These are phyloP conservation scores for Anthostomella pinea DNA, from an alignment of 2,329 filamentous ascomycete genomes.

Conservation along the genomic window DNA sequence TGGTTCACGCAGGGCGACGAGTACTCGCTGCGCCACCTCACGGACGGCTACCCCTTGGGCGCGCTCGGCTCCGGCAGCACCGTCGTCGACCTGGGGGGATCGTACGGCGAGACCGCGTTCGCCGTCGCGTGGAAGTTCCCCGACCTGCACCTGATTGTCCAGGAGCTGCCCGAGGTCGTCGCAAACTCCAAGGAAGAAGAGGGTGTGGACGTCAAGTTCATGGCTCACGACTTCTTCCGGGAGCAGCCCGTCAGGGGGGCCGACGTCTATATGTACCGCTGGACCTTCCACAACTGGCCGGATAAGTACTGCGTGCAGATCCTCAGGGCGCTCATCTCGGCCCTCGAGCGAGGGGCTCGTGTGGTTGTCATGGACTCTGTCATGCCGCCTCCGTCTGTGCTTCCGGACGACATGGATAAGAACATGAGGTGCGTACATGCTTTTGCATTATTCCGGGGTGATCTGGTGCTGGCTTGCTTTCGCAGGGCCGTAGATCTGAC, in stretches of 20 bases:
- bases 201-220: constrained; percentile 6
- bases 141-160: constrained; percentile 10
- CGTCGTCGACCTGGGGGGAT: constrained; percentile 22
- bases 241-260: constrained; percentile 25
- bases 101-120: constrained; percentile 23
- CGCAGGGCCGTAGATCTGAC: too few species aligned
- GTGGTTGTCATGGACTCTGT: constrained; percentile 18
- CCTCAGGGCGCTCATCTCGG: constrained; percentile 33
- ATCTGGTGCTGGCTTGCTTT: too few species aligned
- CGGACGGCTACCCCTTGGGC: constrained; percentile 6
- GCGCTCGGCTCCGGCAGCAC: constrained; percentile 2
- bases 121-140: constrained; percentile 23
- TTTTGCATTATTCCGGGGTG: too few species aligned
- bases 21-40: constrained; percentile 3
- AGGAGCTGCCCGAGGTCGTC: constrained; percentile 9
- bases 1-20: constrained; percentile 2
- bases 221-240: constrained; percentile 21
- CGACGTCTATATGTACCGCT: constrained; percentile 41
- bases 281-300: constrained; percentile 46
- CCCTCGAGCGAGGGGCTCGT: constrained; percentile 36
- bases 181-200: constrained; percentile 2
- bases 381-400: too few species aligned
- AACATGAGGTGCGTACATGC: too few species aligned
- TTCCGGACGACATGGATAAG: too few species aligned
- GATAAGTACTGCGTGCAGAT: constrained; percentile 34